Evolutionary conservation across 495 filamentous ascomycete genomes (phyloP), one percentile per base, ranked within the genome.

Genomic region (Glarea lozoyensis): DNA sequence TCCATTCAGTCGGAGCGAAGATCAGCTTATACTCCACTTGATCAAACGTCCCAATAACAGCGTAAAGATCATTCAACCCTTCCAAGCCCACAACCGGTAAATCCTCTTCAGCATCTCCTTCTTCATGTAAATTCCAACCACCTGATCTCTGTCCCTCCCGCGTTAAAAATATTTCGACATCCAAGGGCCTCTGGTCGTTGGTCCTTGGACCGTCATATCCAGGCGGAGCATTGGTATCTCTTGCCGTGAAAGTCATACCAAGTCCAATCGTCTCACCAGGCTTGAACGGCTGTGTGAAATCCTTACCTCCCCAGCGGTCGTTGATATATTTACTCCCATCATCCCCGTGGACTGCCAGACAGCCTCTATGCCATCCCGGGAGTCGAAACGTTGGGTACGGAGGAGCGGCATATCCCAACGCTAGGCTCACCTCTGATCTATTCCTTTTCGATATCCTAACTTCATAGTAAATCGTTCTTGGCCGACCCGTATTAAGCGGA

Each of bases 281-380:
- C 9, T 48, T 49, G 43, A 75, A 76, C 11, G 69, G 65, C 23
- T 43, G 12, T 9, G 70, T 64, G 56, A 96, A 94, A 42, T 80
- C 69, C 48, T 75, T 78, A 2, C 90, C 90, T 17, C 90, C 90
- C 68, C 72, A 88, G 1, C 75, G 73, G 55, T 96, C 86, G 64
- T 95, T 93, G 46, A 92, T 71, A 59, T 85, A 97, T 50, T 77
- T 72, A 52, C 84, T 78, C 10, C 90, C 90, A 59, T 97, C 90
- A 57, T 97, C 90, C 2, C 84, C 83, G 52, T 94, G 92, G 10
- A 96, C 80, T 5, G 73, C 90, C n/a, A 95, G 55, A 34, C 80
- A 84, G 1, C 76, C 88, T 21, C 89, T 68, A 56, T 97, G 81
- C 90, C 90, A 96, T 2, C 90, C 90, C 0, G 90, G 90, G 42